Evolutionary conservation across 176 grass and related monocot genomes (phyloP).

Genomic region (Cocos nucifera): DNA sequence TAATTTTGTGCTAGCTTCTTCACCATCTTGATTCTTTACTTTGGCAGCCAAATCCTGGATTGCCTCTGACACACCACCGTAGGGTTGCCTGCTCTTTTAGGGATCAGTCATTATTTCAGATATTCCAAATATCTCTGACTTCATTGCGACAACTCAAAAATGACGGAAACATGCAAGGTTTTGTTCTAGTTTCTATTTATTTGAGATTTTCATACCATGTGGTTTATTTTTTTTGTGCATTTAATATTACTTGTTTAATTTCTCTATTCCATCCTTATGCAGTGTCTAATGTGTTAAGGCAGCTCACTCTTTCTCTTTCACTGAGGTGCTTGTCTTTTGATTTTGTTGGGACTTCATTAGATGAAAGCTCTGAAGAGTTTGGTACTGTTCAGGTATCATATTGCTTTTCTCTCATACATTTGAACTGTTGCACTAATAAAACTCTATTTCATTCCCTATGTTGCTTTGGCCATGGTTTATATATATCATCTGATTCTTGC

Average conservation of each 20-base stretch:
- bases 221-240: neutral
- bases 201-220: conserved; percentile 6
- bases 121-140: conserved; percentile 96
- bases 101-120: conserved; percentile 91
- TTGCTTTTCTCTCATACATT: neutral
- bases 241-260: conserved; percentile 6
- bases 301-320: conserved; percentile 74
- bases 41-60: conserved; percentile 46
- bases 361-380: conserved; percentile 99
- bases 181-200: conserved; percentile 19
- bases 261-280: conserved; percentile 22
- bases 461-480: conserved; percentile 1
- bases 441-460: neutral
- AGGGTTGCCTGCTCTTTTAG: conserved; percentile 77
- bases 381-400: conserved; percentile 85
- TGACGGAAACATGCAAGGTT: conserved; percentile 62
- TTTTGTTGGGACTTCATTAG: conserved; percentile 91
- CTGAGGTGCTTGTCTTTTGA: conserved; percentile 97
- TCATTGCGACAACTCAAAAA: conserved; percentile 84
- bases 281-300: conserved; percentile 64
- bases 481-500: conserved; percentile 25
- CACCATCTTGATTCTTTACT: neutral
- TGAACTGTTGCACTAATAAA: no score
- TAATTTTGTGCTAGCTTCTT: neutral
- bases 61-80: conserved; percentile 60